Base-by-base conservation (phyloP, 2,329 filamentous ascomycete species). In the Alternaria conjuncta region DNA sequence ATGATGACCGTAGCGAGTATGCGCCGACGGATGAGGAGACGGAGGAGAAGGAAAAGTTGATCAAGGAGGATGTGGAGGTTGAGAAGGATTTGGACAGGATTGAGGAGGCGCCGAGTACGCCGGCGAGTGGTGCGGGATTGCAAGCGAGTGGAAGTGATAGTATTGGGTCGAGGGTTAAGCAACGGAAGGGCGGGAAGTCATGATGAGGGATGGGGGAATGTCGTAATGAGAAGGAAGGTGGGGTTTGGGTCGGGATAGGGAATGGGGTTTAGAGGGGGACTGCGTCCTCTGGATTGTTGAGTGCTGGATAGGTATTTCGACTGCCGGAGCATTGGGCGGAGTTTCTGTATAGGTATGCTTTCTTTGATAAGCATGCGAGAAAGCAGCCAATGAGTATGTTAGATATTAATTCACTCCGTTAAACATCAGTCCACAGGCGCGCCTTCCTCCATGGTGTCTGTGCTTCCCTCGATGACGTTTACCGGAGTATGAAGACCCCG, bases 1-100 rank as follows among this genome's bases (percentile, higher is more conserved):
- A 89, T 55, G 92, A 94, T 74, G 92, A 93, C 65, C 86, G 92
- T 65, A 93, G 90, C 64, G 90, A 91, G 50, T 88, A 89, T 30
- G 87, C 88, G 43, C 75, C 77, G 9, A 78, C 69, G 10, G 79
- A 83, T 7, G 87, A 89, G 25, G 84, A 85, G 61, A 73, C 64
- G 61, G 76, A 71, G 70, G 77, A 73, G 23, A 54, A 61, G 25
- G 59, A 67, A 50, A 66, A 68, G 50, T 61, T 74, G 28, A 30
- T 68, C 3, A 60, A 67, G 13, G 47, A 60, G 2, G 57, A 41
- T 0, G 54, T 60, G 11, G 30, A 58, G 1, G 61, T 6, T 2
- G 59, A 66, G 55, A 66, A 68, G 54, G 9, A 56, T 26, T 43
- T 63, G 47, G 60, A 65, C 5, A 61, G 60, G 54, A 18, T 62